These are phyloP conservation scores for Haplosporangium sp. DNA, from an alignment of 371 early-diverging fungal genomes.

Conservation along the genomic window DNA sequence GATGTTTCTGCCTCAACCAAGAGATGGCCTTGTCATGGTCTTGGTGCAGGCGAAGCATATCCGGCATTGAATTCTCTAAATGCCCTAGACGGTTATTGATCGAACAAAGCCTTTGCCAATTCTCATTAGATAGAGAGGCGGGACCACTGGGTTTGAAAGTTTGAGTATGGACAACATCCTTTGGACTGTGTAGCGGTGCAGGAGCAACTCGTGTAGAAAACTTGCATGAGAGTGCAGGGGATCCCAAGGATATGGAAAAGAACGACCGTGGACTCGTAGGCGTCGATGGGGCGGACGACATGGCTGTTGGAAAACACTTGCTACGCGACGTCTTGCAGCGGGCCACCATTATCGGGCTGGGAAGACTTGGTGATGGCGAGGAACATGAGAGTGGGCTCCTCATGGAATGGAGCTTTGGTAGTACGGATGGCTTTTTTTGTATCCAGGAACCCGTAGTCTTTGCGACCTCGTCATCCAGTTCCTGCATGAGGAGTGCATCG, in stretches of 20 bases:
- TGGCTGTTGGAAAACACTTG: background rate
- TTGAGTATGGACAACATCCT: background rate
- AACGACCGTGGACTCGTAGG: conserved; percentile 6
- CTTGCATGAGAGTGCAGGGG: background rate
- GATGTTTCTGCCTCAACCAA: background rate
- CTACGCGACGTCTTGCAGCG: conserved; percentile 21
- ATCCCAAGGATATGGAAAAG: background rate
- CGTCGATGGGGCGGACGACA: background rate
- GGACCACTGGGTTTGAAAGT: too few relatives aligned
- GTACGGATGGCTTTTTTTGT: background rate
- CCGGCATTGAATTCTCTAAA: background rate
- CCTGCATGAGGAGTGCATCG: background rate
- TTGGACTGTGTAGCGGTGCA: background rate
- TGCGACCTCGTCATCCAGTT: background rate
- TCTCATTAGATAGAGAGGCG: background rate
- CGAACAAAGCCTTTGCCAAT: background rate
- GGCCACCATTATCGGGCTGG: background rate
- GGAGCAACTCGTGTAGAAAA: conserved; percentile 6
- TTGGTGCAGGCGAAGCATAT: background rate
- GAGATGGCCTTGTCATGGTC: background rate
- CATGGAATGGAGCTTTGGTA: too few relatives aligned
- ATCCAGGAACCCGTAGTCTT: background rate
- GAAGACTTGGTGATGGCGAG: background rate
- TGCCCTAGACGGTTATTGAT: background rate
- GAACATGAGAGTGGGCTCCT: too few relatives aligned